Conservation (phyloP, 805 yeast species). For the Kuraishia borneana region DNA sequence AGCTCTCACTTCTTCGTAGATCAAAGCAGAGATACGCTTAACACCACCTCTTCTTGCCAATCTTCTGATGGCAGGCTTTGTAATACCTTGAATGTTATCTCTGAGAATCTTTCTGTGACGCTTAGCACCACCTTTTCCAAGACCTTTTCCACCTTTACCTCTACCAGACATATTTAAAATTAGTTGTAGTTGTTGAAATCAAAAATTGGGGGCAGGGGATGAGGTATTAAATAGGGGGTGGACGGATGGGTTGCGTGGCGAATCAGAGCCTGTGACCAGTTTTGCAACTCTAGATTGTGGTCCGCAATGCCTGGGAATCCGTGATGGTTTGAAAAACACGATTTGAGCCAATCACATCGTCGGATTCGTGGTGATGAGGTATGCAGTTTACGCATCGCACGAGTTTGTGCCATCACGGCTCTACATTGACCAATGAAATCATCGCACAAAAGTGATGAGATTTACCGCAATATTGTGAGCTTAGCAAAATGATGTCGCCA, state of each 20-base stretch:
- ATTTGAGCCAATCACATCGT: constrained; percentile 1
- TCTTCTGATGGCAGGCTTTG: constrained; percentile 99
- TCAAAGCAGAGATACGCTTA: constrained; percentile 97
- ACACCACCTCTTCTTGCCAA: constrained; percentile 99
- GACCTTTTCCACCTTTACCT: constrained; percentile 99
- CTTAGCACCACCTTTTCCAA: constrained; percentile 99
- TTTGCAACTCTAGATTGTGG: background rate
- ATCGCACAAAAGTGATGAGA: background rate
- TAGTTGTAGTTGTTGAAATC: constrained; percentile 9
- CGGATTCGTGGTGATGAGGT: background rate
- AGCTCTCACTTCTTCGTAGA: constrained; percentile 97
- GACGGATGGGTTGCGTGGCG: too few species aligned
- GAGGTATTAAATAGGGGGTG: background rate
- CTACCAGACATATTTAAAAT: constrained; percentile 80
- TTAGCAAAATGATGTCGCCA: too few species aligned
- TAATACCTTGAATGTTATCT: constrained; percentile 99
- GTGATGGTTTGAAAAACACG: background rate
- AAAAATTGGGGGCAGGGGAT: constrained; percentile 4
- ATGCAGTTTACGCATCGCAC: background rate
- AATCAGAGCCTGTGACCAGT: too few species aligned
- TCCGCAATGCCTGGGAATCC: background rate
- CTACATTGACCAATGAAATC: background rate
- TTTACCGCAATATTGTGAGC: background rate
- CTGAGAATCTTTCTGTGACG: constrained; percentile 99
- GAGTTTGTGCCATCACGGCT: background rate